Evolutionary conservation across 1,284 basidiomycete genomes (phyloP), one percentile per base, ranked within the genome.

Genomic region (Cryptococcus hybrid): DNA sequence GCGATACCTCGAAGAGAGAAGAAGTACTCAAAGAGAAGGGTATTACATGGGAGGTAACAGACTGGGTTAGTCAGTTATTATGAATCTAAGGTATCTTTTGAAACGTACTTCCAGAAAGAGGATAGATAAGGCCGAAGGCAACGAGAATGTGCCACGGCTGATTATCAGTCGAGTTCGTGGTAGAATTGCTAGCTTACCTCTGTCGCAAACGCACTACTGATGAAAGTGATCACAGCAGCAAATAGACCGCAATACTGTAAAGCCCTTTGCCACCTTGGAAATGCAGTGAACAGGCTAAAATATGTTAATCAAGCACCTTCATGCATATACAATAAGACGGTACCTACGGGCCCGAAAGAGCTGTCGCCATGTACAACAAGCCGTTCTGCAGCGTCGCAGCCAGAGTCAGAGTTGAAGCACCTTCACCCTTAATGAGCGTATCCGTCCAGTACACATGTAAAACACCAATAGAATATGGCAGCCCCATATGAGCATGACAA

Each of bases 1-100:
- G 77, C 78, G 3, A 78, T 56, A 13, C 78, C 78, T 43, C 76
- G 65, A 36, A 67, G 62, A 2, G 55, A 60, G 36, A 68, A 62
- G 64, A 76, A 79, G 76, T 75, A 77, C 47, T 76, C 71, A 61
- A 75, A 77, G 12, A 78, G 52, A n/a, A 76, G 59, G 5, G 71
- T 74, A 1, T 72, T 74, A 51, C 74, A 73, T 1, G 77, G 76
- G 34, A 79, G 60, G 60, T 77, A 79, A 18, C 62, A 56, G 1
- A 70, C 74, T 69, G 30, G 30, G 4, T 30, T 30, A 4, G 30
- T 30, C 30, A 30, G 30, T 30, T 30, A 30, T 30, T 30, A 30
- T 30, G 30, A 4, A 30, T 30, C 30, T 30, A 30, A 30, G 30
- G 4, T 30, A 30, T 30, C 30, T 3, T 4, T 30, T 30, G 30